These are phyloP conservation scores for Mycena sp. DNA, from an alignment of 1,284 basidiomycete species.

Conservation along the genomic window DNA sequence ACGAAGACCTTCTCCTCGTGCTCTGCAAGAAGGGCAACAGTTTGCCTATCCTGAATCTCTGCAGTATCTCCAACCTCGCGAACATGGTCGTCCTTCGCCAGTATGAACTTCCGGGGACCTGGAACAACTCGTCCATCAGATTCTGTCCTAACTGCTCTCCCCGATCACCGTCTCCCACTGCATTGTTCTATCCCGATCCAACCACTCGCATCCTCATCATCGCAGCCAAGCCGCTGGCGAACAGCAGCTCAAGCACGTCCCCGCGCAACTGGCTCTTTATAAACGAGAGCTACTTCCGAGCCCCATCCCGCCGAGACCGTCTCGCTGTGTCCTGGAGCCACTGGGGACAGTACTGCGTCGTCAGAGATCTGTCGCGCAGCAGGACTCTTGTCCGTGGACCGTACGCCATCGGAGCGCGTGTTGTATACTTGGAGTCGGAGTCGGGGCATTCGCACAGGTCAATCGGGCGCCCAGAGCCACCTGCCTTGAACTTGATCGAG, in stretches of 20 bases:
- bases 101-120: constrained; percentile 56
- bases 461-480: too few relatives aligned
- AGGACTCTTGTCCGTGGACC: constrained; percentile 43
- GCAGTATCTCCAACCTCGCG: constrained; percentile 53
- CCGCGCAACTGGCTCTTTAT: constrained; percentile 53
- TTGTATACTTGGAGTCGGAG: constrained; percentile 53
- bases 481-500: constrained; percentile 54
- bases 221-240: constrained; percentile 43
- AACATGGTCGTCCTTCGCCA: constrained; percentile 52
- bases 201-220: constrained; percentile 52
- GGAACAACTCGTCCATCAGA: constrained; percentile 49
- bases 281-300: constrained; percentile 53
- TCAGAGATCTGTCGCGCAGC: constrained; percentile 47
- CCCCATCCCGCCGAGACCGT: constrained; percentile 48
- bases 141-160: constrained; percentile 52
- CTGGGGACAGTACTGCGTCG: constrained; percentile 55
- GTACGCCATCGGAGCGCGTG: constrained; percentile 51
- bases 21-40: constrained; percentile 45
- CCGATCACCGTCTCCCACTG: constrained; percentile 41
- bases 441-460: constrained; percentile 25
- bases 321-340: constrained; percentile 52
- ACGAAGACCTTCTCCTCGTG: constrained; percentile 52
- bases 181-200: constrained; percentile 58
- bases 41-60: constrained; percentile 49
- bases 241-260: constrained; percentile 25